phyloP scores from a whole-genome alignment of 1,139 yeast species.

The Pneumocystis wakefieldiae region DNA sequence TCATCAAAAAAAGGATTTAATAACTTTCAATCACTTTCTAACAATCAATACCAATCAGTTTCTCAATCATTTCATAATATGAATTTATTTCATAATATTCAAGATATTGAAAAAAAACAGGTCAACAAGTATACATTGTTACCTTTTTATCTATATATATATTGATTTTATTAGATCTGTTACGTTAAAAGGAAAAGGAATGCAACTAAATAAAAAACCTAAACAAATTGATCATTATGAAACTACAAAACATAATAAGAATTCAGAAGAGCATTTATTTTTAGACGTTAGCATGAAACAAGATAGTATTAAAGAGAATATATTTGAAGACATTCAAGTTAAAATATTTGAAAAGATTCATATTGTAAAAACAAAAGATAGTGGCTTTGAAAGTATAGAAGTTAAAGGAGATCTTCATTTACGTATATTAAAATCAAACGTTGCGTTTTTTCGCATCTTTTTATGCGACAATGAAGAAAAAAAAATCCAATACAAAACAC shows the following conservation, averaged over 20 bases:
- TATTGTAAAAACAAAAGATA: constrained; percentile 74
- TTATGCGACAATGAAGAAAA: background rate
- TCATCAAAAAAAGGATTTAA: constrained; percentile 40
- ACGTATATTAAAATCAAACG: background rate
- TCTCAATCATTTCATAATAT: constrained; percentile 11
- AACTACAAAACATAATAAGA: constrained; percentile 28
- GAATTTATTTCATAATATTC: constrained; percentile 16
- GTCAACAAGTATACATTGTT: background rate
- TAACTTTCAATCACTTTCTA: constrained; percentile 14
- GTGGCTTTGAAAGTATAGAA: constrained; percentile 57
- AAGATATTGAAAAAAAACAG: background rate
- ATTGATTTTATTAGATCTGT: constrained; percentile 17
- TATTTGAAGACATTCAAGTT: constrained; percentile 51
- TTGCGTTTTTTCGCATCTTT: background rate
- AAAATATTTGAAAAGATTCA: constrained; percentile 62
- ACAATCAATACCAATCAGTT: constrained; percentile 10
- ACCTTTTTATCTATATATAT: background rate
- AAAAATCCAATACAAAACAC: constrained; percentile 2
- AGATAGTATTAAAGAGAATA: constrained; percentile 12
- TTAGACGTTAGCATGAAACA: constrained; percentile 11
- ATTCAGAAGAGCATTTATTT: constrained; percentile 18
- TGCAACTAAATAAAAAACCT: constrained; percentile 64
- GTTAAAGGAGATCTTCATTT: constrained; percentile 83
- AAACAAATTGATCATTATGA: constrained; percentile 25
- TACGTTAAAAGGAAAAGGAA: constrained; percentile 53